These are phyloP conservation scores for Boletus fagicola DNA, from an alignment of 768 basidiomycete species.

Conservation along the genomic window DNA sequence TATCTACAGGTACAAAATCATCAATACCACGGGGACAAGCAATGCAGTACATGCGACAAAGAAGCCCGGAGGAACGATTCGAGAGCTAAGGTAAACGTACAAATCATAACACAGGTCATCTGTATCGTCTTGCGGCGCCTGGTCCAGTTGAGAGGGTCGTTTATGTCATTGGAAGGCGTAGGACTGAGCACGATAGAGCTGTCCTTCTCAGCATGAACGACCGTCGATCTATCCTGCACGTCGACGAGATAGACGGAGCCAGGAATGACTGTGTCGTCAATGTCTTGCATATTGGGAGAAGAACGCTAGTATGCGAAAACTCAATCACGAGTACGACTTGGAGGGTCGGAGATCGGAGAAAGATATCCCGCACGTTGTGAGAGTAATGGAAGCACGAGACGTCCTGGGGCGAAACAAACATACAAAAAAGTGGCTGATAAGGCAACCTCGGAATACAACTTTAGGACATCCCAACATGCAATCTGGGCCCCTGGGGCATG, in stretches of 20 bases:
- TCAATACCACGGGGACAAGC: background rate
- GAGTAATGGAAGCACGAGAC: background rate
- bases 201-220: conserved; percentile 13
- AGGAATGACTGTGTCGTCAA: conserved; percentile 20
- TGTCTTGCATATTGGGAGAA: conserved; percentile 8
- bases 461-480: background rate
- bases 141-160: conserved; percentile 26
- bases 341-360: background rate
- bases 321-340: background rate
- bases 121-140: conserved; percentile 15
- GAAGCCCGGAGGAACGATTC: background rate
- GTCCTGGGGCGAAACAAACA: background rate
- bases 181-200: conserved; percentile 24
- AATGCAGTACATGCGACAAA: background rate
- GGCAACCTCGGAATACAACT: background rate
- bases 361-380: background rate
- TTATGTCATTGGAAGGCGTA: conserved; percentile 24
- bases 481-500: background rate
- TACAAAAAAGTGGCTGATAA: background rate
- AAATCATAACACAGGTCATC: conserved; percentile 17
- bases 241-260: conserved; percentile 28
- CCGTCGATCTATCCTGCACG: conserved; percentile 14
- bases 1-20: conserved; percentile 8
- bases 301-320: background rate
- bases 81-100: conserved; percentile 5